Evolutionary conservation across 2,329 filamentous ascomycete species (phyloP), one percentile per base, ranked within the genome.

Genomic region (Beauveria medogensis): DNA sequence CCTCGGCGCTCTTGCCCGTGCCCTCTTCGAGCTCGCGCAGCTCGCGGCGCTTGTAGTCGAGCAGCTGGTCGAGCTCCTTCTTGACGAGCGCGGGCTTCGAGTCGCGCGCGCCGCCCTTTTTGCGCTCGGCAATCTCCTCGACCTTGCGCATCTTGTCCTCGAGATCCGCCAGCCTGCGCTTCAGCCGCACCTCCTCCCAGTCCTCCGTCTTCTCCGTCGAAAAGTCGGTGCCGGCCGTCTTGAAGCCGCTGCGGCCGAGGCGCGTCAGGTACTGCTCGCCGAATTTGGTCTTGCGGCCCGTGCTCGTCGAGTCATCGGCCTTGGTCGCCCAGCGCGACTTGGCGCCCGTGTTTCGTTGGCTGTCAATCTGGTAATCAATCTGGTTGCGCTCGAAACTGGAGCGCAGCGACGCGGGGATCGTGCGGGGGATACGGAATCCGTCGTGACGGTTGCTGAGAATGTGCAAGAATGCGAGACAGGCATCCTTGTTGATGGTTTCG

Each of bases 361-460:
- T 88, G 73, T 95, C 91, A 63, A 97, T 73, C 70, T 96, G 91
- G 77, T 97, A 99, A 76, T 97, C 92, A 72, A 99, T 97, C 73
- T 96, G 86, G 71, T 95, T 96, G 71, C 91, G 89, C 77, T 99
- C 93, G 70, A 99, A 99, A 63, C 88, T 93, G 34, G 91, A 82
- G 44, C 94, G 87, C 46, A 99, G 83, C n/a, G 90, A 94, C 1
- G 93, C 90, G 0, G 94, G 94, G 12, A 99, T 91, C 34, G 86
- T 89, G 68, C 94, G 88, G 46, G 94, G 94, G 71, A 99, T 95
- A 63, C 94, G 88, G 81, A 86, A 97, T 44, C 94, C 94, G 71
- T 97, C 93, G 74, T 97, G 93, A 52, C 94, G 86, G 78, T 94
- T 90, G 77, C 96, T 97, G 60, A 99, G 86, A 68, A 99, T 96